Conservation (phyloP, 2,329 filamentous ascomycete genomes). For the Sordariomycetes sp. region DNA sequence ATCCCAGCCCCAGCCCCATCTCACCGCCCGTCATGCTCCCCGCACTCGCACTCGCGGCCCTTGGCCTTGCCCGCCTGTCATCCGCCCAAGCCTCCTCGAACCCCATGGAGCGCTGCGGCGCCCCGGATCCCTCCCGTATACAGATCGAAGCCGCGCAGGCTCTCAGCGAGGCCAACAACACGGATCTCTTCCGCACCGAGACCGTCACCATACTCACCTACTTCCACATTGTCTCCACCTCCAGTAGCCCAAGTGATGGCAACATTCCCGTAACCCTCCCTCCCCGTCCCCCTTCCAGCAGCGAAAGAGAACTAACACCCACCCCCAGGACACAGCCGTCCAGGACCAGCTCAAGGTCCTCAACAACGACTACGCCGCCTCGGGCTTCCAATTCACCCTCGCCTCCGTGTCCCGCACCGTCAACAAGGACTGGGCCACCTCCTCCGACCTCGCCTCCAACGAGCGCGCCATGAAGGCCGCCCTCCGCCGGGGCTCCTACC, state of each 20-base stretch:
- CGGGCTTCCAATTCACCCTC: conserved; percentile 30
- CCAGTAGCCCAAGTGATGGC: conserved; percentile 4
- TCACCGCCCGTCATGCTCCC: background rate
- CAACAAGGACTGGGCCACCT: conserved; percentile 30
- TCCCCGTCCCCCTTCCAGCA: background rate
- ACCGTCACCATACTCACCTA: conserved; percentile 9
- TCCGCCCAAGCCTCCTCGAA: background rate
- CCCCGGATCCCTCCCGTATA: conserved; percentile 13
- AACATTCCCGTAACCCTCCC: background rate
- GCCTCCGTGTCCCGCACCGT: conserved; percentile 28
- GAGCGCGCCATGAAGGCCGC: conserved; percentile 31
- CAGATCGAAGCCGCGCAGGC: conserved; percentile 12
- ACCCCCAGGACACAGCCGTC: conserved; percentile 9
- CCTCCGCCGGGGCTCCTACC: conserved; percentile 29
- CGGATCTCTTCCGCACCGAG: background rate
- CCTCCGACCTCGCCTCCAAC: conserved; percentile 9
- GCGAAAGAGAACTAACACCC: background rate
- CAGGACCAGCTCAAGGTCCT: conserved; percentile 20
- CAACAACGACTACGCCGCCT: conserved; percentile 28
- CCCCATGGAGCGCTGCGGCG: conserved; percentile 10
- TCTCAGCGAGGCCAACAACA: conserved; percentile 12
- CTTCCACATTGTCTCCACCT: conserved; percentile 20
- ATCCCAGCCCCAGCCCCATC: background rate
- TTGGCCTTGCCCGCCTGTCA: background rate
- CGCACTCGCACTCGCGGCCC: background rate